phyloP scores from a whole-genome alignment of 2,329 filamentous ascomycete species.

The Stenocarpella maydis region DNA sequence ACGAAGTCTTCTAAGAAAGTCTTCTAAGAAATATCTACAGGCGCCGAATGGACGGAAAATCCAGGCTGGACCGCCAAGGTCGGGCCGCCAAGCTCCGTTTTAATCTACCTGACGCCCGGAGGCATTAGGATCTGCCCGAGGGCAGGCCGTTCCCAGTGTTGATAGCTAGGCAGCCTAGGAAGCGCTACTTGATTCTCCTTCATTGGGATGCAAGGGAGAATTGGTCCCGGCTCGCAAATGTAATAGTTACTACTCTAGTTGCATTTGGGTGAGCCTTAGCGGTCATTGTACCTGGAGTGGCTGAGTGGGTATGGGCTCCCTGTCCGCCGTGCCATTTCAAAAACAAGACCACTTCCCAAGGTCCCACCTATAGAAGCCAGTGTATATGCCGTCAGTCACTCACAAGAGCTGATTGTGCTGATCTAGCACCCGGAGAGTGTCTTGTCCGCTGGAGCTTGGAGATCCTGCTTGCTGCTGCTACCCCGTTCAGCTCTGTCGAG shows the following conservation, averaged over 20 bases:
- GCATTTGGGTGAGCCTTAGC: not conserved
- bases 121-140: not conserved
- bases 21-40: not conserved
- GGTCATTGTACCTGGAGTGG: not conserved
- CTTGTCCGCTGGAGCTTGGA: not conserved
- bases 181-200: not conserved
- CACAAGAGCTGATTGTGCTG: not conserved
- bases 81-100: slow-evolving; percentile 16
- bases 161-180: not conserved
- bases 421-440: not conserved
- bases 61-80: slow-evolving; percentile 4
- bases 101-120: slow-evolving; percentile 14
- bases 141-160: not conserved
- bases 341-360: not conserved
- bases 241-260: not conserved
- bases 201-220: not conserved
- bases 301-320: too few species aligned
- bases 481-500: not conserved
- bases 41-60: slow-evolving; percentile 18
- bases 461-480: too few species aligned
- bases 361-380: not conserved
- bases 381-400: not conserved
- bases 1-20: too few species aligned
- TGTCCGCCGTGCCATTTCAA: not conserved
- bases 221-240: not conserved